These are phyloP conservation scores for Candolleomyces eurysporus DNA, from an alignment of 768 basidiomycete species.

Conservation along the genomic window DNA sequence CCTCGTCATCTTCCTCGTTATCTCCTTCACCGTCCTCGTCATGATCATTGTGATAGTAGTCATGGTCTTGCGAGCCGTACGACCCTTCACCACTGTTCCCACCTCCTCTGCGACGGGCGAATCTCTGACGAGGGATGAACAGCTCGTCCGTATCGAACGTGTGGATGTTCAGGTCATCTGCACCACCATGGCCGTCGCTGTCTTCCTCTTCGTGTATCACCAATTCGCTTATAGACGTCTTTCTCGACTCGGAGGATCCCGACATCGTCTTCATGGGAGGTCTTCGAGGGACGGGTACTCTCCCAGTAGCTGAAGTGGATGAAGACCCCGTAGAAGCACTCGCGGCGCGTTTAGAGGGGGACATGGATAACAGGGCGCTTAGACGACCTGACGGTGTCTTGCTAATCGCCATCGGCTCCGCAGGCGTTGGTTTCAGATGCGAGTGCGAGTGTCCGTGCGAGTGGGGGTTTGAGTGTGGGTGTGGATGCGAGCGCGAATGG, in stretches of 20 bases:
- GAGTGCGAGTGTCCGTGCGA: too few relatives aligned
- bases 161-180: neutral
- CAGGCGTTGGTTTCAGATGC: too few relatives aligned
- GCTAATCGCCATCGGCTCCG: constrained; percentile 24
- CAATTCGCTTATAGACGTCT: constrained; percentile 38
- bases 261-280: constrained; percentile 25
- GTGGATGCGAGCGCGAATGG: neutral
- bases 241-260: constrained; percentile 45
- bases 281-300: too few relatives aligned
- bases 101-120: too few relatives aligned
- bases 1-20: constrained; percentile 29
- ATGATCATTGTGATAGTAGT: constrained; percentile 13
- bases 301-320: too few relatives aligned
- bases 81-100: too few relatives aligned
- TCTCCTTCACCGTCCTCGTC: constrained; percentile 13
- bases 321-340: neutral
- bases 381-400: constrained; percentile 24
- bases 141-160: too few relatives aligned
- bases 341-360: neutral
- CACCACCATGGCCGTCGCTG: neutral
- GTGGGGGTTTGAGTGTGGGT: neutral
- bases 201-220: constrained; percentile 33
- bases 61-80: neutral
- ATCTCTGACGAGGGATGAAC: too few relatives aligned
- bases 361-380: neutral